phyloP scores from a whole-genome alignment of 495 filamentous ascomycete species.

The Chlorociboria aeruginascens region DNA sequence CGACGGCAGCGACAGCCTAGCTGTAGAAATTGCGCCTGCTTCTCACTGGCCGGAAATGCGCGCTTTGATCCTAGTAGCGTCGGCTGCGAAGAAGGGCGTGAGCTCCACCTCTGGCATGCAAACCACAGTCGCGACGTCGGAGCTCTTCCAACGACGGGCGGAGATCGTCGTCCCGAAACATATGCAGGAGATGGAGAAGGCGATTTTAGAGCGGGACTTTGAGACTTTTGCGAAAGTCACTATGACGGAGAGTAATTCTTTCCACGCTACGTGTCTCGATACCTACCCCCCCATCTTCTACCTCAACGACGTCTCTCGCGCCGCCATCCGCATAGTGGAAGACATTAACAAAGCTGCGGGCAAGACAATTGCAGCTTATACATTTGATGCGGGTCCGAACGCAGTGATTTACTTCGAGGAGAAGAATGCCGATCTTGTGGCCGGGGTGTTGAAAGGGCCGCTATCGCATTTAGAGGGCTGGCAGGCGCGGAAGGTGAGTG shows the following conservation, averaged over 20 bases:
- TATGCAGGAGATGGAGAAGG: slow-evolving; percentile 79
- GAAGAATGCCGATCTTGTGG: slow-evolving; percentile 56
- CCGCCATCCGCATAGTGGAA: slow-evolving; percentile 79
- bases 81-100: slow-evolving; percentile 89
- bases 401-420: slow-evolving; percentile 89
- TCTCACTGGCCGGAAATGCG: slow-evolving; percentile 93
- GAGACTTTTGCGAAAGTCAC: slow-evolving; percentile 77
- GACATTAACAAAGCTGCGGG: slow-evolving; percentile 67
- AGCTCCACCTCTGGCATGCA: slow-evolving; percentile 91
- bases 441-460: slow-evolving; percentile 53
- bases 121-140: slow-evolving; percentile 78
- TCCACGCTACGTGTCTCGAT: slow-evolving; percentile 91
- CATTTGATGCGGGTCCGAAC: slow-evolving; percentile 96
- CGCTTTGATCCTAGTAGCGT: slow-evolving; percentile 79
- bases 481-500: slow-evolving; percentile 37
- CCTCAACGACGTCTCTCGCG: slow-evolving; percentile 82
- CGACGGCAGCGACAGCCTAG: slow-evolving; percentile 75
- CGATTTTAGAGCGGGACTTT: slow-evolving; percentile 69
- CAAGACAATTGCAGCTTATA: slow-evolving; percentile 77
- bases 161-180: slow-evolving; percentile 63
- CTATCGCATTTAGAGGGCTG: slow-evolving; percentile 48
- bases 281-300: slow-evolving; percentile 97
- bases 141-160: slow-evolving; percentile 65
- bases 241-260: slow-evolving; percentile 91
- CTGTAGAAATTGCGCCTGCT: slow-evolving; percentile 74